Conservation (phyloP, 805 yeast species). For the Ogataea glucozyma region DNA sequence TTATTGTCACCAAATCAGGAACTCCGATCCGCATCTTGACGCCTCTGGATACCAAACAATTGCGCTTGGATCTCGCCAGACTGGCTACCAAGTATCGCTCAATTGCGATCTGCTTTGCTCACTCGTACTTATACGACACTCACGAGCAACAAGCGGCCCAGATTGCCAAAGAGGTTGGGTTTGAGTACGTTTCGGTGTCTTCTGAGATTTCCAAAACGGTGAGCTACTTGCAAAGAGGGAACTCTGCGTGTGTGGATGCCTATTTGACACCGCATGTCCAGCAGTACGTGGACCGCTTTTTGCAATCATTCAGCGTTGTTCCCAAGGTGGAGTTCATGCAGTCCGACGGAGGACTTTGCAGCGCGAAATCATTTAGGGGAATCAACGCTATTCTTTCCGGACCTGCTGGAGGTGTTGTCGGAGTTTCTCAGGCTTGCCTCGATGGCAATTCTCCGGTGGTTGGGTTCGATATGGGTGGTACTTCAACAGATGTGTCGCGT, state of each 20-base stretch:
- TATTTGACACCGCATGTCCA: slow-evolving; percentile 44
- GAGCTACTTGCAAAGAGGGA: slow-evolving; percentile 40
- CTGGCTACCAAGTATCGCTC: slow-evolving; percentile 25
- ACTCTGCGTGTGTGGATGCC: slow-evolving; percentile 44
- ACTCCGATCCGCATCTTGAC: slow-evolving; percentile 25
- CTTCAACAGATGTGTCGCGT: slow-evolving; percentile 81
- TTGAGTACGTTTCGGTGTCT: slow-evolving; percentile 34
- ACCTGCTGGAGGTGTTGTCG: slow-evolving; percentile 99
- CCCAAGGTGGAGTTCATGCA: slow-evolving; percentile 54
- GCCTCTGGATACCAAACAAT: slow-evolving; percentile 24
- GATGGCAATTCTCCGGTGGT: slow-evolving; percentile 59
- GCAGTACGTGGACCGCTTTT: slow-evolving; percentile 39
- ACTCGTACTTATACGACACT: slow-evolving; percentile 38
- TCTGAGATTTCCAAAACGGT: slow-evolving; percentile 39
- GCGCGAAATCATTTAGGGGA: slow-evolving; percentile 79
- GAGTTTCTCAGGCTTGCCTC: slow-evolving; percentile 79
- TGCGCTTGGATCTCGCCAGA: slow-evolving; percentile 23
- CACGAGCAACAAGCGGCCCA: slow-evolving; percentile 39
- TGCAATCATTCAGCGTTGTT: slow-evolving; percentile 35
- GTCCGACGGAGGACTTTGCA: slow-evolving; percentile 84
- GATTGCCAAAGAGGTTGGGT: slow-evolving; percentile 46
- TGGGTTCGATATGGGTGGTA: slow-evolving; percentile 90
- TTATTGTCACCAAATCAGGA: slow-evolving; percentile 23
- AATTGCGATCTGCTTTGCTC: slow-evolving; percentile 37
- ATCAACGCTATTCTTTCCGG: slow-evolving; percentile 86